phyloP scores from a whole-genome alignment of 768 basidiomycete genomes.

The Suillus luteus region DNA sequence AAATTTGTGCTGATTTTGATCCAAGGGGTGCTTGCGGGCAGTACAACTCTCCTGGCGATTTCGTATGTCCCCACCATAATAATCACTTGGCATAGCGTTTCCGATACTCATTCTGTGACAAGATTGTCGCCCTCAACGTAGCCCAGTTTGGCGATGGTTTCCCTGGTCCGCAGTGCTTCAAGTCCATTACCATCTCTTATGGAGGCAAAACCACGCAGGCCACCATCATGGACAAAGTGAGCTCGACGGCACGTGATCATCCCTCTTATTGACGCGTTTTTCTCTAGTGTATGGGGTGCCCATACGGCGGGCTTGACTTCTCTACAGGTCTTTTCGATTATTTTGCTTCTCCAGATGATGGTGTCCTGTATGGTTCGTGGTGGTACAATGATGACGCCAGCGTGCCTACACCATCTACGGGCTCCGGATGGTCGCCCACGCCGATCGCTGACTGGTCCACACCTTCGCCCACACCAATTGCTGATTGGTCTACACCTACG shows the following conservation, averaged over 20 bases:
- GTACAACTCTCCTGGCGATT: constrained; percentile 40
- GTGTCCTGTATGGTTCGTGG: constrained; percentile 66
- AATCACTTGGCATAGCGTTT: constrained; percentile 32
- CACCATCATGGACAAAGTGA: constrained; percentile 60
- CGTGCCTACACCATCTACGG: constrained; percentile 6
- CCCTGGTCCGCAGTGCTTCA: constrained; percentile 65
- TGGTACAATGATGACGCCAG: constrained; percentile 44
- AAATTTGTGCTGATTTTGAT: constrained; percentile 5
- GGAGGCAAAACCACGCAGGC: constrained; percentile 57
- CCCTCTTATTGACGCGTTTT: constrained; percentile 4
- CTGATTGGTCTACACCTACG: no score
- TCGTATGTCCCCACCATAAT: constrained; percentile 33
- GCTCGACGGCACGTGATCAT: background rate
- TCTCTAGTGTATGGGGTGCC: constrained; percentile 64
- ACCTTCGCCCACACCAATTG: background rate
- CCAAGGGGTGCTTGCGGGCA: constrained; percentile 58
- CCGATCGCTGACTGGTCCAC: background rate
- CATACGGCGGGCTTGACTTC: constrained; percentile 66
- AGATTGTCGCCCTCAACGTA: constrained; percentile 33
- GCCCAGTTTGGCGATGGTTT: constrained; percentile 56
- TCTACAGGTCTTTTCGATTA: constrained; percentile 60
- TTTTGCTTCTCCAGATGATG: constrained; percentile 50
- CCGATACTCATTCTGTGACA: constrained; percentile 40
- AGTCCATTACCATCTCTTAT: constrained; percentile 57
- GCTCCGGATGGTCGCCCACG: background rate